Conservation (phyloP, 2,329 filamentous ascomycete species). For the Penicillium hesseltinei region DNA sequence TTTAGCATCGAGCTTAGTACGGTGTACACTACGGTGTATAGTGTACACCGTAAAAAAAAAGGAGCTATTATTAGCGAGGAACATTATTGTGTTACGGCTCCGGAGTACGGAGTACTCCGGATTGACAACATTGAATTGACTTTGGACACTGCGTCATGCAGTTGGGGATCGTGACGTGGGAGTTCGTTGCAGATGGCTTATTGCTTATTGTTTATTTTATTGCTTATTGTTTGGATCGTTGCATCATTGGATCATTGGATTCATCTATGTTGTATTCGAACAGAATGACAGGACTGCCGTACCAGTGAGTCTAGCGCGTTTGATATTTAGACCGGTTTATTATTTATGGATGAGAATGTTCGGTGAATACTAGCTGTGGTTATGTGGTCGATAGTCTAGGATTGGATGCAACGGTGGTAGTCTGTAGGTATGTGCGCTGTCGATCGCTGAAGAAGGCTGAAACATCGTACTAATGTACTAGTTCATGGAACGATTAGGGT, state of each 20-base stretch:
- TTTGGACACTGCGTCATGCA: neutral
- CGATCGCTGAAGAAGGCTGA: neutral
- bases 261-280: too few relatives aligned
- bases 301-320: neutral
- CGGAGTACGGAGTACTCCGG: too few relatives aligned
- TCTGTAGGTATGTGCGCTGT: neutral
- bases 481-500: neutral
- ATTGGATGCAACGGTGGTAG: constrained; percentile 4
- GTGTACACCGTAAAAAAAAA: neutral
- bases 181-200: neutral
- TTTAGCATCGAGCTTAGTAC: neutral
- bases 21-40: too few relatives aligned
- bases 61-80: constrained; percentile 8
- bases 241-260: neutral
- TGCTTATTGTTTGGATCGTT: neutral
- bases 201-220: neutral
- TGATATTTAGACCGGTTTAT: neutral
- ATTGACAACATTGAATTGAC: too few relatives aligned
- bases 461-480: neutral
- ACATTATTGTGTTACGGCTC: neutral
- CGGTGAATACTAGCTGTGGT: neutral
- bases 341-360: neutral
- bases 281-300: neutral
- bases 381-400: neutral
- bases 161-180: neutral